Evolutionary conservation across 2,329 filamentous ascomycete genomes (phyloP).

Genomic region (Zelopaecilomyces penicillatus): DNA sequence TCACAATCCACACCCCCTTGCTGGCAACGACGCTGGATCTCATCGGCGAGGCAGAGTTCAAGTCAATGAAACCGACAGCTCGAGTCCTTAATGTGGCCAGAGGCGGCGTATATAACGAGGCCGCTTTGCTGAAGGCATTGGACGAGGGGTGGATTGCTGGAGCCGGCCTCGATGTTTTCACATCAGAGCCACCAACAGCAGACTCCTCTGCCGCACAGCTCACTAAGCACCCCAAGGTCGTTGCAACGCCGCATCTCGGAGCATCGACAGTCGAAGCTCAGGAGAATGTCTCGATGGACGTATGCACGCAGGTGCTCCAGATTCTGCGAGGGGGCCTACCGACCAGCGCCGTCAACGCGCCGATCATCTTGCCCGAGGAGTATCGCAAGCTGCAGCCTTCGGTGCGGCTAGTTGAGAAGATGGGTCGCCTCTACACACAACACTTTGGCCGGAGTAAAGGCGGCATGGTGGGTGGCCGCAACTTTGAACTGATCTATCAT

Average conservation of each 20-base stretch:
- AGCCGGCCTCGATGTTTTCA: constrained; percentile 74
- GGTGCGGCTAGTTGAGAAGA: constrained; percentile 67
- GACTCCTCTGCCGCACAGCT: constrained; percentile 53
- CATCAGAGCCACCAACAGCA: constrained; percentile 55
- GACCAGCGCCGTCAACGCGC: constrained; percentile 70
- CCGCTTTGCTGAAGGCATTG: constrained; percentile 60
- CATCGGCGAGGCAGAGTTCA: constrained; percentile 58
- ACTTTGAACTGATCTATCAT: constrained; percentile 70
- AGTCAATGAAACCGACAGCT: constrained; percentile 63
- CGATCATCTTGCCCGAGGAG: constrained; percentile 72
- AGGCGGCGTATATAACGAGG: constrained; percentile 73
- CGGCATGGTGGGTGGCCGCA: constrained; percentile 49
- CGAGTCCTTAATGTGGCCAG: constrained; percentile 72
- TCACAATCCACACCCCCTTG: constrained; percentile 75
- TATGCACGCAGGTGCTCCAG: constrained; percentile 69
- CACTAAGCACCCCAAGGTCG: constrained; percentile 60
- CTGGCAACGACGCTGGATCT: constrained; percentile 69
- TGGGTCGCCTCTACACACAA: constrained; percentile 72
- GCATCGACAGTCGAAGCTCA: constrained; percentile 76
- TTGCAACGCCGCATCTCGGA: constrained; percentile 72
- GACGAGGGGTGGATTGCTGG: constrained; percentile 65
- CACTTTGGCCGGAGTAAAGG: constrained; percentile 47
- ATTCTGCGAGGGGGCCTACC: constrained; percentile 67
- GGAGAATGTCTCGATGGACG: constrained; percentile 75
- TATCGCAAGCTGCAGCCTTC: constrained; percentile 71